These are phyloP conservation scores for Cladophialophora exuberans DNA, from an alignment of 2,329 filamentous ascomycete species.

Conservation along the genomic window DNA sequence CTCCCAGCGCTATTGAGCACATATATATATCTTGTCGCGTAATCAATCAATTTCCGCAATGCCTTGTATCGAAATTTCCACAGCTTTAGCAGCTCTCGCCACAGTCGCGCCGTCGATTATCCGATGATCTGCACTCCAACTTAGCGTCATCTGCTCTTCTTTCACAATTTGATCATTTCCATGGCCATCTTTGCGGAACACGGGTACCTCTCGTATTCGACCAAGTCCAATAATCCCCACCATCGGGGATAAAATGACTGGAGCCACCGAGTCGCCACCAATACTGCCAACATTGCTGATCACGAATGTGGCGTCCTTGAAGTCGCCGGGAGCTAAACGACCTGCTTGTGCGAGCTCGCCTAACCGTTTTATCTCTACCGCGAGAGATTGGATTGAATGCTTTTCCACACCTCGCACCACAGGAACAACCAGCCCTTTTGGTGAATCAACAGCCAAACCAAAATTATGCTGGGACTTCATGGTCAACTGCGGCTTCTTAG, in stretches of 20 bases:
- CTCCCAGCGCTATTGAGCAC: too few species aligned
- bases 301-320: conserved; percentile 87
- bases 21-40: too few species aligned
- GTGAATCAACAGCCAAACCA: conserved; percentile 92
- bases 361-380: conserved; percentile 73
- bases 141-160: conserved; percentile 84
- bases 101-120: conserved; percentile 94
- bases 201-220: conserved; percentile 75
- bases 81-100: conserved; percentile 82
- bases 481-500: conserved; percentile 71
- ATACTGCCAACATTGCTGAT: conserved; percentile 96
- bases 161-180: conserved; percentile 63
- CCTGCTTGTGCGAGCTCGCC: conserved; percentile 72
- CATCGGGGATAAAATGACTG: conserved; percentile 86
- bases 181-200: conserved; percentile 61
- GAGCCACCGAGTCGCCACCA: conserved; percentile 86
- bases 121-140: conserved; percentile 93
- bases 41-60: too few species aligned
- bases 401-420: conserved; percentile 82
- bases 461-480: conserved; percentile 89
- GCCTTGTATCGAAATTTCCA: conserved; percentile 44
- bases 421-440: conserved; percentile 83
- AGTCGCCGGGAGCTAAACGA: conserved; percentile 74
- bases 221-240: conserved; percentile 69
- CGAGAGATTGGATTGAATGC: conserved; percentile 76